Percentiles rank a stretch among this genome's conserved stretches.
These are phyloP conservation scores for Fusarium brachygibbosum DNA, from an alignment of 2,329 filamentous ascomycete genomes.

Conservation along the genomic window DNA sequence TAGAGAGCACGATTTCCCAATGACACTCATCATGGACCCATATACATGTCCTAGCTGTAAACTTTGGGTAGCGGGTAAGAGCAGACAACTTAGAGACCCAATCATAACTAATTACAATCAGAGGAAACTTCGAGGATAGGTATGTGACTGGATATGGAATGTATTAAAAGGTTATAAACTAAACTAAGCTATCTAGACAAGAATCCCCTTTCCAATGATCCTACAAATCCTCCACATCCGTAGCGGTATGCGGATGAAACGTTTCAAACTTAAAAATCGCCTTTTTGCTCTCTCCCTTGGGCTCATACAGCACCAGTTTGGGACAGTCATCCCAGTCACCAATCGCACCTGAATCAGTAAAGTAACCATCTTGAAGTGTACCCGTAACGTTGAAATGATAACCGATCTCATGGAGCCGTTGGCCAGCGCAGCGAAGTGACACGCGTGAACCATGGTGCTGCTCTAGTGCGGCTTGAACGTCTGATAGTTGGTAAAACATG, in stretches of 20 bases:
- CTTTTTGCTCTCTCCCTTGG: constrained; percentile 29
- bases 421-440: constrained; percentile 13
- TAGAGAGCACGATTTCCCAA: not conserved
- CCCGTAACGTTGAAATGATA: constrained; percentile 33
- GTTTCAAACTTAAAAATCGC: constrained; percentile 30
- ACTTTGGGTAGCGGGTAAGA: not conserved
- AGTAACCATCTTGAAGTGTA: constrained; percentile 13
- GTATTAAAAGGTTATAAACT: constrained; percentile 12
- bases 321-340: constrained; percentile 7
- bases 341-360: constrained; percentile 8
- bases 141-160: not conserved
- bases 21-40: not conserved
- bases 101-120: not conserved
- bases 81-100: not conserved
- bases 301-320: constrained; percentile 22
- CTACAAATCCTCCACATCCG: constrained; percentile 30
- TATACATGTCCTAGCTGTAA: not conserved
- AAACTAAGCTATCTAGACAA: not conserved
- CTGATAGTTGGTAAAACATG: constrained; percentile 18
- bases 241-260: constrained; percentile 28
- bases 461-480: constrained; percentile 19
- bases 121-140: not conserved
- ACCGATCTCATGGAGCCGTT: constrained; percentile 12
- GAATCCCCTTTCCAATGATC: too few species aligned
- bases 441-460: constrained; percentile 22